Evolutionary conservation across 1,284 basidiomycete genomes (phyloP).

Genomic region (Puccinia triticina): DNA sequence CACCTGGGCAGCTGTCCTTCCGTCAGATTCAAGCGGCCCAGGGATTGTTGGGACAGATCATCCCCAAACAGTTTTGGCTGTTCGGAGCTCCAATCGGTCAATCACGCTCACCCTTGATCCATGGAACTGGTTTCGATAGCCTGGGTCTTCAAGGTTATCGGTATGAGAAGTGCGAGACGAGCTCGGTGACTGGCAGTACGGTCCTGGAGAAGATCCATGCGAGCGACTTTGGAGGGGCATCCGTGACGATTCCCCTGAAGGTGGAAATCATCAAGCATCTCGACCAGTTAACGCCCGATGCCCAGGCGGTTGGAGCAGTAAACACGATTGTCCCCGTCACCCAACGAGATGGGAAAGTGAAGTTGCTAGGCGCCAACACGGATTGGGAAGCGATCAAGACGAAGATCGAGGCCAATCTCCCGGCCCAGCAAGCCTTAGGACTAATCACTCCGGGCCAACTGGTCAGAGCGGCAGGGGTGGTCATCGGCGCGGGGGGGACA

Average conservation of each 20-base stretch:
- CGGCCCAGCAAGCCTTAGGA: constrained; percentile 53
- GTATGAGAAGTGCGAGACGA: constrained; percentile 78
- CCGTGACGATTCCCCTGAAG: constrained; percentile 93
- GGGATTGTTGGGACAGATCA: constrained; percentile 76
- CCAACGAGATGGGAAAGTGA: constrained; percentile 63
- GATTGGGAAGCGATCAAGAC: constrained; percentile 84
- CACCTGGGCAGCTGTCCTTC: constrained; percentile 89
- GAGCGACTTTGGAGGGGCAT: constrained; percentile 86
- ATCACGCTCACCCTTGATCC: constrained; percentile 88
- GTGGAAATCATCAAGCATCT: constrained; percentile 80
- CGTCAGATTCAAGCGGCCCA: constrained; percentile 80
- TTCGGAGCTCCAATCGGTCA: constrained; percentile 86
- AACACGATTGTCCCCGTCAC: constrained; percentile 78
- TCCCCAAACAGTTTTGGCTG: constrained; percentile 75
- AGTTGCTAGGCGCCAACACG: constrained; percentile 84
- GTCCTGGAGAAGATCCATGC: constrained; percentile 70
- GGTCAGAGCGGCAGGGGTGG: constrained; percentile 66
- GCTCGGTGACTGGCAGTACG: constrained; percentile 65
- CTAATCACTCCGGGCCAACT: constrained; percentile 60
- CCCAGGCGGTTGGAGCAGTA: constrained; percentile 81
- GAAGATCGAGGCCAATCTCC: constrained; percentile 60
- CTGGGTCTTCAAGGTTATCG: constrained; percentile 72
- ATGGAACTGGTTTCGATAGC: constrained; percentile 81
- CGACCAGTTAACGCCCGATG: constrained; percentile 75
- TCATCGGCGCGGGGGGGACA: constrained; percentile 91